Conservation (phyloP, 2,329 filamentous ascomycete species). For the Fusarium sarcochroum region DNA sequence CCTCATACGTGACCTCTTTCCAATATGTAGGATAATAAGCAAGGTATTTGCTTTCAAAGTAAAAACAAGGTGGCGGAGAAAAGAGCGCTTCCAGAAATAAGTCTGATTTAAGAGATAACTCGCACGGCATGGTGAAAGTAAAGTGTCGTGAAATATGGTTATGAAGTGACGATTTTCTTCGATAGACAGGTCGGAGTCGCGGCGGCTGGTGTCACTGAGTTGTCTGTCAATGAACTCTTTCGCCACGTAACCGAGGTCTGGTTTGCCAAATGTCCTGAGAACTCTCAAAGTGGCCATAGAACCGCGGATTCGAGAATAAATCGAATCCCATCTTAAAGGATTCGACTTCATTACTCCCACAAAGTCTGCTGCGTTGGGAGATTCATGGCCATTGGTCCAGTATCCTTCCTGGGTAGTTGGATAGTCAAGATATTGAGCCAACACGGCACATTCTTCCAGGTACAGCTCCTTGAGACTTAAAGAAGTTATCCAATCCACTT, state of each 20-base stretch:
- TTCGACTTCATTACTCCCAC: rapidly evolving
- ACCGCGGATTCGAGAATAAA: neutral
- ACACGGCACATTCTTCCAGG: neutral
- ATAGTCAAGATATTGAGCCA: neutral
- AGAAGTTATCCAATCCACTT: conserved; percentile 4
- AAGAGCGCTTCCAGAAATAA: rapidly evolving
- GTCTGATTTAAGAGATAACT: neutral
- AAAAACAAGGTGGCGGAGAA: too few relatives aligned
- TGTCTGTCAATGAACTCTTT: rapidly evolving
- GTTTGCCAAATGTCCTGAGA: rapidly evolving
- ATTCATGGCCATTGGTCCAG: neutral
- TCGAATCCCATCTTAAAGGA: neutral
- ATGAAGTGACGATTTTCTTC: too few relatives aligned
- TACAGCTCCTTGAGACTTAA: neutral
- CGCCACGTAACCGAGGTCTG: rapidly evolving
- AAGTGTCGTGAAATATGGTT: neutral
- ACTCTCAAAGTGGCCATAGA: neutral
- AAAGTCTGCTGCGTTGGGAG: rapidly evolving
- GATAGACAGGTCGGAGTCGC: rapidly evolving
- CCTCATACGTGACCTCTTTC: neutral
- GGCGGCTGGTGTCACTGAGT: too few relatives aligned
- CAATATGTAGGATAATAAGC: neutral
- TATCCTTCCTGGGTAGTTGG: rapidly evolving
- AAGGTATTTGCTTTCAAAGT: neutral
- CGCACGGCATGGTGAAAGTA: neutral